Evolutionary conservation across 2,329 filamentous ascomycete genomes (phyloP).

Genomic region (Podosphaera xanthii): DNA sequence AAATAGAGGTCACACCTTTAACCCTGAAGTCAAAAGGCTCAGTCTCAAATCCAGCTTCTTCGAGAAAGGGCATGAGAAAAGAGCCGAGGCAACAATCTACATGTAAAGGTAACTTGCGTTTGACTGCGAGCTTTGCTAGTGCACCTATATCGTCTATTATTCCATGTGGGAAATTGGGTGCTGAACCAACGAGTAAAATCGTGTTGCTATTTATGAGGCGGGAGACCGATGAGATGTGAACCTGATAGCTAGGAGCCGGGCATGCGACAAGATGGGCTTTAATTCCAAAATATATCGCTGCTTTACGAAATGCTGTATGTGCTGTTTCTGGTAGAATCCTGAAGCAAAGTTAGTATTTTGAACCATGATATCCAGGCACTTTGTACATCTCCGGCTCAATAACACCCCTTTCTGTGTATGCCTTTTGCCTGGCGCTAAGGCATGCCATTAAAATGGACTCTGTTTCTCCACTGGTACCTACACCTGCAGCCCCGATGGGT

Average conservation of each 20-base stretch:
- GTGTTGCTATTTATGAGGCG: conserved; percentile 89
- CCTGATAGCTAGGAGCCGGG: conserved; percentile 67
- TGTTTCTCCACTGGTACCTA: conserved; percentile 78
- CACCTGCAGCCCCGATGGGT: conserved; percentile 63
- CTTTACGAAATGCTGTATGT: conserved; percentile 92
- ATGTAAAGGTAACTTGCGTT: conserved; percentile 66
- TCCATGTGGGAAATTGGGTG: conserved; percentile 93
- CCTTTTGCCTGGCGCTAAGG: conserved; percentile 74
- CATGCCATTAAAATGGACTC: conserved; percentile 96
- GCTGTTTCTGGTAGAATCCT: conserved; percentile 87
- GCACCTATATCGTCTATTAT: conserved; percentile 87
- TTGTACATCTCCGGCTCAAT: conserved; percentile 83
- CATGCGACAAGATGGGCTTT: conserved; percentile 76
- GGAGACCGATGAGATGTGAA: conserved; percentile 53
- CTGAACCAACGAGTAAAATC: conserved; percentile 74
- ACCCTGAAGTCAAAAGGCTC: conserved; percentile 83
- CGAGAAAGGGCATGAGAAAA: conserved; percentile 79
- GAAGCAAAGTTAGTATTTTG: conserved; percentile 7
- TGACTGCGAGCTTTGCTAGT: conserved; percentile 61
- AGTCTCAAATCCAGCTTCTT: conserved; percentile 78
- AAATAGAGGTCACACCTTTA: conserved; percentile 85
- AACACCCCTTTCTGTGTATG: conserved; percentile 60
- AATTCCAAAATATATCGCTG: conserved; percentile 88
- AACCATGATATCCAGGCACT: neutral
- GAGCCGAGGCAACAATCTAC: conserved; percentile 96